Evolutionary conservation across 441 rosid genomes (phyloP), one percentile per base, ranked within the genome.

Genomic region (Bocquillonia castaneifolia): DNA sequence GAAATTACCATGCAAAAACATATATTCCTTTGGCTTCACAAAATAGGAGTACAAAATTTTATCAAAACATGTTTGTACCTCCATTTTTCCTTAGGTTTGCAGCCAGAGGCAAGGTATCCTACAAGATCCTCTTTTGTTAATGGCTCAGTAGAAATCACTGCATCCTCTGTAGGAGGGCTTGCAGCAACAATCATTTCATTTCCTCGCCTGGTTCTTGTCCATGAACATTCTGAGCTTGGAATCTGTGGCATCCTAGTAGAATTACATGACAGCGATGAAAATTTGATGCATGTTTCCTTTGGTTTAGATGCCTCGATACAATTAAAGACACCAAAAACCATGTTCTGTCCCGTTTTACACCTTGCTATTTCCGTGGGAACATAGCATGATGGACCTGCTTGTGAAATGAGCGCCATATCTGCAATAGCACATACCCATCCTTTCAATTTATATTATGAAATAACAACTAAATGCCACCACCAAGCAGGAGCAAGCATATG

Each of bases 141-240:
- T 18, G 99, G 97, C 63, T 89, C 96, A 0, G 87, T 66, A 17
- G 79, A 83, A 73, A 88, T 75, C 15, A 81, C 87, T 36, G 90
- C 85, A 63, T 91, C 93, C 69, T 93, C 97, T 1, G 89, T 88
- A 2, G 97, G 97, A 77, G 97, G 95, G 50, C 99, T 93, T 3
- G 96, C 96, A 32, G 90, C 88, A 76, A 91, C 92, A 74, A 84
- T 76, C 73, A 81, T 40, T 26, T 47, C 75, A 71, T 71, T 59
- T 32, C 82, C 82, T 83, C 96, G 79, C 72, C 67, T 81, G 36
- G 39, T 74, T 77, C 84, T 76, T 25, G 62, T 14, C 39, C 74
- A 76, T 15, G 37, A 73, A 48, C 58, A 57, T 54, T 69, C 81
- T 64, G 76, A 56, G 18, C 51, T 47, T 47, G 74, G 68, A 20